Evolutionary conservation across 257 asterid genomes (phyloP), one percentile per base, ranked within the genome.

Genomic region (Avicennia marina): DNA sequence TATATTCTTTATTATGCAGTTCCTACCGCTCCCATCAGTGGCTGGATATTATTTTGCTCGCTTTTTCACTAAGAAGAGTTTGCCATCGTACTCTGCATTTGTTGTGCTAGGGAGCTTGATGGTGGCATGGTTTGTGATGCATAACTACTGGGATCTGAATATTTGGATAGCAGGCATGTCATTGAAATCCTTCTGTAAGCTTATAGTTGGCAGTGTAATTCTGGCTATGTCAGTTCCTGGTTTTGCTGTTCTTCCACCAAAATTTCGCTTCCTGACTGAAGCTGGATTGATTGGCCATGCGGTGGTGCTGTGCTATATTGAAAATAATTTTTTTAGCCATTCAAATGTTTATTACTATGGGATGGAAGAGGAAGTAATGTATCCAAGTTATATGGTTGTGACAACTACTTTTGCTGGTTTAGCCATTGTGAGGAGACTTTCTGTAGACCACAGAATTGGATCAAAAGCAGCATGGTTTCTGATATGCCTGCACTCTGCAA

Each of bases 81-180:
- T 86, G 60, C 63, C 86, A 25, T 89, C 99, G 21, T 93, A 93
- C 81, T 82, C 83, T 60, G 85, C 87, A 51, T 93, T 89, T 56
- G 95, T 89, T 69, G 85, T 78, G 62, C 83, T 93, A 49, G 96
- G 96, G 69, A 84, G 99, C 79, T 74, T 93, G 75, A 84, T 93
- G 96, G 93, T 86, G 45, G 74, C 79, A 44, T 93, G 99, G 99
- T 93, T 93, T 63, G 91, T 89, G 78, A 81, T 86, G 90, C 96
- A 89, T 74, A 89, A 89, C 73, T 93, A 86, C 71, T 93, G 99
- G 99, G 96, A 81, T 71, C 94, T 93, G 34, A 93, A 89, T 65
- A 93, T 93, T 70, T 93, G 99, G 99, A 81, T 89, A 76, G 93
- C 99, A 15, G 99, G 97, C 77, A 89, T 93, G 97, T 82, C 99